phyloP scores from a whole-genome alignment of 805 yeast genomes.

The Nakazawaea pomicola region DNA sequence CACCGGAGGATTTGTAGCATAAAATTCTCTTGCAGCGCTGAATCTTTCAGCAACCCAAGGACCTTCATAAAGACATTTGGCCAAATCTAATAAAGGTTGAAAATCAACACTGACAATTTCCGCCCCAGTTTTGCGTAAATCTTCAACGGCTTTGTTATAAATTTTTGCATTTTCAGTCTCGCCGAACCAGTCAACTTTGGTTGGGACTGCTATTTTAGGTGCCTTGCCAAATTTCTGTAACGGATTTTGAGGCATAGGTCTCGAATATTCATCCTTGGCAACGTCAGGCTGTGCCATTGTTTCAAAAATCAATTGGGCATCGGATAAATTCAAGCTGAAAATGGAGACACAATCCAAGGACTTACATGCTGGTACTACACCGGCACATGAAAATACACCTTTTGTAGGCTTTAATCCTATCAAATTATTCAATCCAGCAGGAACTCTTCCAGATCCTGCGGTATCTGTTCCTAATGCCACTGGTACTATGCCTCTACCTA shows the following conservation, averaged over 20 bases:
- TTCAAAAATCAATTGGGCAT: slow-evolving; percentile 75
- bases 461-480: slow-evolving; percentile 92
- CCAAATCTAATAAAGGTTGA: slow-evolving; percentile 70
- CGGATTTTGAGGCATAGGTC: slow-evolving; percentile 68
- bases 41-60: slow-evolving; percentile 98
- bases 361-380: slow-evolving; percentile 97
- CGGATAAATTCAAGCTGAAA: slow-evolving; percentile 70
- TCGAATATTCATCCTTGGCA: slow-evolving; percentile 71
- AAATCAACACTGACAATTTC: slow-evolving; percentile 63
- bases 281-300: slow-evolving; percentile 69
- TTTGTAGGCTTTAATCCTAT: slow-evolving; percentile 91
- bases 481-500: slow-evolving; percentile 87
- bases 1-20: slow-evolving; percentile 64
- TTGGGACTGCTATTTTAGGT: slow-evolving; percentile 76
- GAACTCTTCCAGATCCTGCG: slow-evolving; percentile 97
- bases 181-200: slow-evolving; percentile 69
- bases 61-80: slow-evolving; percentile 89
- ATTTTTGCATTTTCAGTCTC: slow-evolving; percentile 73
- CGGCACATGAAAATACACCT: slow-evolving; percentile 80
- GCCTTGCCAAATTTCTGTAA: slow-evolving; percentile 48
- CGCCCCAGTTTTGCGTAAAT: slow-evolving; percentile 49
- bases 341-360: slow-evolving; percentile 90
- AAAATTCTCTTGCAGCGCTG: slow-evolving; percentile 72
- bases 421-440: slow-evolving; percentile 89
- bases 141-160: slow-evolving; percentile 56